Evolutionary conservation across 331 rosid species (phyloP), one percentile per base, ranked within the genome.

Genomic region (Cucumis variabilis): DNA sequence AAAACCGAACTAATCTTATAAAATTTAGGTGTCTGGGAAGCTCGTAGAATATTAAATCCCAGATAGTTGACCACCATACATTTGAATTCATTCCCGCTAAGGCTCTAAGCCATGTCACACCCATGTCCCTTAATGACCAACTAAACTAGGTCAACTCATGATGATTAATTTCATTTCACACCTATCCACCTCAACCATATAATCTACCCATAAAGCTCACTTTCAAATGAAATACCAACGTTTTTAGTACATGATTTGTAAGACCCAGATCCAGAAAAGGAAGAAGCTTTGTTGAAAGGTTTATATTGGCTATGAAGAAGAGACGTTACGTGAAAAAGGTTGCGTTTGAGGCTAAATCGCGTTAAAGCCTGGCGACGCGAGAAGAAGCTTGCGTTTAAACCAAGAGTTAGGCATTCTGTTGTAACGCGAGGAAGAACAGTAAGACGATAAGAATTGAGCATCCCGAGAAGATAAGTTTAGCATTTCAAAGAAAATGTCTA

Each of bases 181-280:
- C 51, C 27, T 19, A 81, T 81, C 70, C 17, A 0, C 3, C 27
- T 58, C 70, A n/a, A 81, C 85, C 28, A 16, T 17, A 10, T 6
- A 58, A 12, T 55, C 15, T 28, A 81, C 28, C 70, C 50, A 81
- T 10, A 55, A 55, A 58, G 28, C 50, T 9, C 24, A 46, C 2
- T 37, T 79, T 23, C 41, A 25, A 80, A 51, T 28, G 69, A 28
- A 80, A 27, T 55, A 28, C 69, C 24, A 80, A 80, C 46, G 17
- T 72, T 33, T 55, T 20, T 55, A 80, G 66, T 80, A 80, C 85
- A 53, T 17, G 84, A 80, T 80, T 80, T 25, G 37, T 33, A 33
- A 2, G 37, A 33, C 37, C 37, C 37, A 33, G 1, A 33, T 33
- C 37, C 37, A 33, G 37, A 33, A 33, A 33, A 33, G 37, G 37